phyloP scores from a whole-genome alignment of 2,329 filamentous ascomycete species.

The Delphinella strobiligena region DNA sequence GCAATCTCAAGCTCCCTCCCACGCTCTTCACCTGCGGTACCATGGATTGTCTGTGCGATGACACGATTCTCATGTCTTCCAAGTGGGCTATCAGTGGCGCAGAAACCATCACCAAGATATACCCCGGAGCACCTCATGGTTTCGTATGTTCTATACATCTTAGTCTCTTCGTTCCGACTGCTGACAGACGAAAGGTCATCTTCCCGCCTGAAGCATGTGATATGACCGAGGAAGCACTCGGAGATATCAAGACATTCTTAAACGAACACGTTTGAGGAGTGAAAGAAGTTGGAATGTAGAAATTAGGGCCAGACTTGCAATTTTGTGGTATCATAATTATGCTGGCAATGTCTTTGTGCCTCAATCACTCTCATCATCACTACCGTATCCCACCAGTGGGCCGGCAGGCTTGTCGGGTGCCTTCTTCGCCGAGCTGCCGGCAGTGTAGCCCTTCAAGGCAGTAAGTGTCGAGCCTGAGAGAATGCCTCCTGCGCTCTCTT shows the following conservation, averaged over 20 bases:
- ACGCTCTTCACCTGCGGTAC: constrained; percentile 45
- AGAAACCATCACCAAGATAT: constrained; percentile 40
- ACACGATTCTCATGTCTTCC: constrained; percentile 39
- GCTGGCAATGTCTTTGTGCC: not conserved
- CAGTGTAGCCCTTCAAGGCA: constrained; percentile 51
- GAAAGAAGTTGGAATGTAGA: no score
- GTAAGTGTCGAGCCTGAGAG: constrained; percentile 73
- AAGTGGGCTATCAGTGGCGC: constrained; percentile 43
- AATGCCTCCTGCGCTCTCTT: constrained; percentile 47
- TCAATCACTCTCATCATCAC: constrained; percentile 66
- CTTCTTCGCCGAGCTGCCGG: constrained; percentile 35
- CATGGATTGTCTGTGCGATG: constrained; percentile 41
- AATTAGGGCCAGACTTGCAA: not conserved
- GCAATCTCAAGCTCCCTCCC: constrained; percentile 29
- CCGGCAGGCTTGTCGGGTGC: constrained; percentile 47
- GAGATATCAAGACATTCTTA: constrained; percentile 29
- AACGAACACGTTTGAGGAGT: constrained; percentile 11
- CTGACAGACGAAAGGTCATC: constrained; percentile 12
- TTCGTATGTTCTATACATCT: constrained; percentile 22
- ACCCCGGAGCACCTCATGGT: constrained; percentile 41
- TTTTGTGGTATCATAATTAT: not conserved
- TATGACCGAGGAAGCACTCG: constrained; percentile 25
- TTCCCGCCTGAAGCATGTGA: constrained; percentile 25
- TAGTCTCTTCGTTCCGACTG: no score
- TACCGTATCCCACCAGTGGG: constrained; percentile 78